Percentiles rank a stretch among this genome's conserved stretches.
Evolutionary conservation across 306 rosid species (phyloP).

Genomic region (Lathyrus oleraceus): DNA sequence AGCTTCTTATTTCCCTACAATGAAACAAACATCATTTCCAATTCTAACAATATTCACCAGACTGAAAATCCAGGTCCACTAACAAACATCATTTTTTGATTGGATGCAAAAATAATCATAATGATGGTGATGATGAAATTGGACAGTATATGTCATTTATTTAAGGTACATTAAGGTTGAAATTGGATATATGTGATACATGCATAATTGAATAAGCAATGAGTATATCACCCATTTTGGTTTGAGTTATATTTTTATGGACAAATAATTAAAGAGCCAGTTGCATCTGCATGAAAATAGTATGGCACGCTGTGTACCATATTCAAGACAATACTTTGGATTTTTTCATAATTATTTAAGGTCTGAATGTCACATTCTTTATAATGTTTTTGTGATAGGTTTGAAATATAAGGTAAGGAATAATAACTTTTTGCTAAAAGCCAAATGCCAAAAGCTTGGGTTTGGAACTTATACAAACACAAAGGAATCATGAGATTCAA

Average conservation of each 20-base stretch:
- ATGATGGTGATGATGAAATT: slow-evolving; percentile 45
- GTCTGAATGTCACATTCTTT: slow-evolving; percentile 11
- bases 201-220: slow-evolving; percentile 41
- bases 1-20: slow-evolving; percentile 36
- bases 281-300: slow-evolving; percentile 40
- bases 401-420: slow-evolving; percentile 40
- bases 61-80: slow-evolving; percentile 34
- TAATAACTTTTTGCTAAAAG: slow-evolving; percentile 34
- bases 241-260: slow-evolving; percentile 10
- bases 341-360: slow-evolving; percentile 32
- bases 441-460: slow-evolving; percentile 44
- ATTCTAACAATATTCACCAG: slow-evolving; percentile 31
- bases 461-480: slow-evolving; percentile 46
- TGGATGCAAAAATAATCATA: slow-evolving; percentile 34
- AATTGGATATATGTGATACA: slow-evolving; percentile 34
- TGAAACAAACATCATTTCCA: slow-evolving; percentile 29
- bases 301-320: slow-evolving; percentile 47
- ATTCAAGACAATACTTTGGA: slow-evolving; percentile 19
- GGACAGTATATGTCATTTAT: slow-evolving; percentile 25
- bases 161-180: slow-evolving; percentile 49
- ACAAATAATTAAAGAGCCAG: background rate
- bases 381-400: slow-evolving; percentile 23
- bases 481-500: slow-evolving; percentile 39
- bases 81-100: slow-evolving; percentile 34
- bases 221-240: slow-evolving; percentile 20